A percentile compares a stretch with the other conserved stretches of the same genome.
Evolutionary conservation across 345 rosid species (phyloP).

Genomic region (Salix brachista): DNA sequence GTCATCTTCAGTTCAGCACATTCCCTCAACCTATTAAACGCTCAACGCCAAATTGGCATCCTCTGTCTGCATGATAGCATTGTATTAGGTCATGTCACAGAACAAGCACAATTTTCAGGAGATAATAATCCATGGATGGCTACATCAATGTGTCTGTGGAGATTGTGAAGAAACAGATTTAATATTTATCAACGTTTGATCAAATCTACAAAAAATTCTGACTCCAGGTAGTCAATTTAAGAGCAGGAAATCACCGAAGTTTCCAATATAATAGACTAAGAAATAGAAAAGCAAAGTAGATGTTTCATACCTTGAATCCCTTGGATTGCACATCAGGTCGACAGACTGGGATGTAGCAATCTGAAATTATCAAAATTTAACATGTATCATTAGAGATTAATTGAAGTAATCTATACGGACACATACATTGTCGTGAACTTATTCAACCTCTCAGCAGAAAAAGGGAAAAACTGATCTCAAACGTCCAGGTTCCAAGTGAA

Average conservation of each 20-base stretch:
- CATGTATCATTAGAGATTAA: not conserved
- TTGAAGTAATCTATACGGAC: not conserved
- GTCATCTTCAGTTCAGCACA: not conserved
- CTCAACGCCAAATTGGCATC: not conserved
- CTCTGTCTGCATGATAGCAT: not conserved
- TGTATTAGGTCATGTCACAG: not conserved
- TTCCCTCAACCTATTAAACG: not conserved
- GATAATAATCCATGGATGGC: not conserved
- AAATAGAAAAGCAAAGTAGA: not conserved
- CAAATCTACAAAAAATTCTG: not conserved
- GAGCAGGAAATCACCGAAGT: not conserved
- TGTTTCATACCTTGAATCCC: not conserved
- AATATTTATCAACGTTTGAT: not conserved
- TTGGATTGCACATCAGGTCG: not conserved
- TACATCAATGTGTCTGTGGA: not conserved
- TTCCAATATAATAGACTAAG: not conserved
- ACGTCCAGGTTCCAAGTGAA: not conserved
- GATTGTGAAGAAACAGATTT: not conserved
- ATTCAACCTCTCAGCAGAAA: too few species aligned
- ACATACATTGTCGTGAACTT: too few species aligned
- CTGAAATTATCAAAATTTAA: not conserved
- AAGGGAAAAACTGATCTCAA: not conserved
- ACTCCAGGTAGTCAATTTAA: not conserved
- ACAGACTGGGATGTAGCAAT: not conserved
- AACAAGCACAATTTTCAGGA: not conserved